These are phyloP conservation scores for Fraxinus paxiana DNA, from an alignment of 305 asterid species.

Conservation along the genomic window DNA sequence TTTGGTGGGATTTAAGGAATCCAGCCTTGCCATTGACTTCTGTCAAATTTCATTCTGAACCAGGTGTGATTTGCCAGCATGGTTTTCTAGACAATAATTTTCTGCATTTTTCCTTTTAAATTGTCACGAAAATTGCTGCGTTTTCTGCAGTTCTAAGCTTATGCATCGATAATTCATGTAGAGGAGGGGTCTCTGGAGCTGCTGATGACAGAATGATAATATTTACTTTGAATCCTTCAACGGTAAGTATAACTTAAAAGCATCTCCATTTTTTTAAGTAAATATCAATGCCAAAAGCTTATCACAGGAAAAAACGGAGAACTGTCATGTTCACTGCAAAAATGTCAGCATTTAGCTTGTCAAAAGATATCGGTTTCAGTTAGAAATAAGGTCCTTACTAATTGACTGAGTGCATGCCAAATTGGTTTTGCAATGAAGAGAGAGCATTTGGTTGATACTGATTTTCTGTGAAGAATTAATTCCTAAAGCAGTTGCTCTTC, in stretches of 20 bases:
- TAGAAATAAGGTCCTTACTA: background rate
- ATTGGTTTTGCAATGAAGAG: background rate
- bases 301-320: background rate
- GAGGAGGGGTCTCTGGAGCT: constrained; percentile 80
- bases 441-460: background rate
- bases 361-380: background rate
- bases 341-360: background rate
- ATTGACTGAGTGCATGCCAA: background rate
- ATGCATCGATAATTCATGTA: constrained; percentile 48
- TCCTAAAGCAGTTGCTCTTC: background rate
- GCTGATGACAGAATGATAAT: constrained; percentile 72
- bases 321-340: background rate
- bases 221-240: constrained; percentile 56
- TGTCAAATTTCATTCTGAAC: constrained; percentile 76
- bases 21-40: constrained; percentile 58
- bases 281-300: background rate
- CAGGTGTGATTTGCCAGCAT: constrained; percentile 31
- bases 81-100: background rate
- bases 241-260: constrained; percentile 17
- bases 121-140: background rate
- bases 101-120: background rate
- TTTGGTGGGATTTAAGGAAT: constrained; percentile 84
- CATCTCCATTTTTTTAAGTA: background rate
- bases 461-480: background rate
- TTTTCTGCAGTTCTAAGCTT: constrained; percentile 50